A percentile compares a stretch with the other conserved stretches of the same genome.
Evolutionary conservation across 495 filamentous ascomycete species (phyloP).

Genomic region (Trichocladium uniseriatum): DNA sequence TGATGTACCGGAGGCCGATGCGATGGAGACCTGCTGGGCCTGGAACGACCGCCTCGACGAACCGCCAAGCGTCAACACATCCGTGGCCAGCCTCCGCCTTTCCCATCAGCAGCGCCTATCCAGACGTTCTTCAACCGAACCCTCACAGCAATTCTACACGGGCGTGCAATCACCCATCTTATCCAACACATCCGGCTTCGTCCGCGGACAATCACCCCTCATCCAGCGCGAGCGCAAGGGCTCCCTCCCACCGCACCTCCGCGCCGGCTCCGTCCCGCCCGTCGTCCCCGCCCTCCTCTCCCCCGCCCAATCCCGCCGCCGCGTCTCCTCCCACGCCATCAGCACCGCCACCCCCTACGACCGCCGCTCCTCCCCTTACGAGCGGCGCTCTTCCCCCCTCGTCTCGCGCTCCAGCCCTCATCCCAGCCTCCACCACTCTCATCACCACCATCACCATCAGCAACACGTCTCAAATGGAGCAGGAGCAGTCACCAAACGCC

Average conservation of each 20-base stretch:
- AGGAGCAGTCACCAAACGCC: slow-evolving; percentile 26
- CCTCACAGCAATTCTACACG: slow-evolving; percentile 27
- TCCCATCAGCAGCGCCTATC: slow-evolving; percentile 26
- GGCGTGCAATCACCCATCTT: slow-evolving; percentile 26
- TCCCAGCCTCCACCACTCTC: neutral
- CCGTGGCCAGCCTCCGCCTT: slow-evolving; percentile 32
- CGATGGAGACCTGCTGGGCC: slow-evolving; percentile 45
- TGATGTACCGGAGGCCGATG: slow-evolving; percentile 48
- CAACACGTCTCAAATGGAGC: too few relatives aligned
- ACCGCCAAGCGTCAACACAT: slow-evolving; percentile 22
- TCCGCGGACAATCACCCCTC: slow-evolving; percentile 29
- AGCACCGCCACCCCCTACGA: slow-evolving; percentile 20
- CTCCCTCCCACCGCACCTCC: slow-evolving; percentile 33
- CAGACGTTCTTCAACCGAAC: slow-evolving; percentile 28
- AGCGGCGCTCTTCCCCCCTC: slow-evolving; percentile 32
- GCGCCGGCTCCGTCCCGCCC: slow-evolving; percentile 43
- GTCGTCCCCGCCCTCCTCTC: slow-evolving; percentile 16
- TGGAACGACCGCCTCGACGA: slow-evolving; percentile 48
- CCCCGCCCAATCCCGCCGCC: slow-evolving; percentile 29
- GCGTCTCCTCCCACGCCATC: slow-evolving; percentile 27
- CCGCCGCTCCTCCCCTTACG: slow-evolving; percentile 33
- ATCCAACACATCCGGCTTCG: slow-evolving; percentile 16
- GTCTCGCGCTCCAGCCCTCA: slow-evolving; percentile 15
- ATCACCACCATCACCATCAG: neutral
- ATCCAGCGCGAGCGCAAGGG: slow-evolving; percentile 32